Evolutionary conservation across 768 basidiomycete species (phyloP).

Genomic region (Pleurotus eryngii): DNA sequence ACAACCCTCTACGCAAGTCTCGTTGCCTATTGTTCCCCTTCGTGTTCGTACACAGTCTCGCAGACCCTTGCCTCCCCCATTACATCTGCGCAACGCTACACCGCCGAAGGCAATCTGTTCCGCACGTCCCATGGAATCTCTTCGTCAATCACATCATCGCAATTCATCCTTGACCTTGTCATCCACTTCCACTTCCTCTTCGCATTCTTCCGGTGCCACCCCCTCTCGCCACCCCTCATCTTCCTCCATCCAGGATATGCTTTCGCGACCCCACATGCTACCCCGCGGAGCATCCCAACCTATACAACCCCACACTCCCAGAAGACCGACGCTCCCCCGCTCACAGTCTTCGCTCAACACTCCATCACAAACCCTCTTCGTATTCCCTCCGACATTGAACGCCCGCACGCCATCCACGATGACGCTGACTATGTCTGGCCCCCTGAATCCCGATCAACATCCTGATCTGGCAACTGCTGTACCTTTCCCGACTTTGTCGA

Average conservation of each 20-base stretch:
- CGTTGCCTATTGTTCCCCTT: constrained; percentile 30
- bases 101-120: constrained; percentile 29
- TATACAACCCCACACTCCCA: not conserved
- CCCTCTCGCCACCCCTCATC: constrained; percentile 1
- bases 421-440: constrained; percentile 51
- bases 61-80: constrained; percentile 53
- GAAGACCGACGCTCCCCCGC: constrained; percentile 9
- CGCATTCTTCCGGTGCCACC: not conserved
- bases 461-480: constrained; percentile 17
- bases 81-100: constrained; percentile 43
- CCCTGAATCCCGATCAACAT: not conserved
- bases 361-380: constrained; percentile 82
- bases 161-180: constrained; percentile 1
- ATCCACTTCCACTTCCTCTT: not conserved
- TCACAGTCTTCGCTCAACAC: constrained; percentile 33
- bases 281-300: constrained; percentile 1
- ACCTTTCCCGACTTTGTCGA: constrained; percentile 57
- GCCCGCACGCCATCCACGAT: constrained; percentile 76
- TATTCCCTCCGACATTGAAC: constrained; percentile 68
- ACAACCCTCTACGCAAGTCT: constrained; percentile 16
- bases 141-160: constrained; percentile 5
- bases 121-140: constrained; percentile 22
- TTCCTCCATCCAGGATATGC: not conserved
- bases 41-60: constrained; percentile 53
- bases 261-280: not conserved